Conservation (phyloP, 495 filamentous ascomycete genomes). For the Aspergillus coremiiformis region DNA sequence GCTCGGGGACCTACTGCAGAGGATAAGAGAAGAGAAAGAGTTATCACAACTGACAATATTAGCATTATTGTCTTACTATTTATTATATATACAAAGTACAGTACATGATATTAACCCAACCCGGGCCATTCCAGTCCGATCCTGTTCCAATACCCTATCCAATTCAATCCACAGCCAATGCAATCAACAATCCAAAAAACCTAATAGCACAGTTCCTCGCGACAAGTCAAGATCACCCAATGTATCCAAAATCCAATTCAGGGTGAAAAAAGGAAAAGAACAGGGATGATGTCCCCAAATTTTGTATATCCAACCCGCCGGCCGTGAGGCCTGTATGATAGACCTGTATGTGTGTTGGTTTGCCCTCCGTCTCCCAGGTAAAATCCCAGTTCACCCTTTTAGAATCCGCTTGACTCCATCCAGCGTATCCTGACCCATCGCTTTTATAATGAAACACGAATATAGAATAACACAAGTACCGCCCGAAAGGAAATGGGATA, state of each 20-base stretch:
- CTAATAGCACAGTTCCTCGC: constrained; percentile 12
- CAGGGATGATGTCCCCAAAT: background rate
- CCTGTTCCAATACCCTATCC: background rate
- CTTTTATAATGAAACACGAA: background rate
- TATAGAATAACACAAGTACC: background rate
- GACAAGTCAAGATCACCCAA: background rate
- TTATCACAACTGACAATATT: background rate
- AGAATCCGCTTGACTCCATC: constrained; percentile 3
- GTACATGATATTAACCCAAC: constrained; percentile 6
- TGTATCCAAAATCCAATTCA: background rate
- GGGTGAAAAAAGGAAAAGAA: background rate
- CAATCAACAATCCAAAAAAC: constrained; percentile 16
- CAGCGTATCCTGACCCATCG: constrained; percentile 1
- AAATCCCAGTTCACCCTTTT: background rate
- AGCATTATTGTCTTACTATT: background rate
- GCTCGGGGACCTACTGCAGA: no score
- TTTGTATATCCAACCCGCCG: background rate
- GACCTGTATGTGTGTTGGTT: background rate
- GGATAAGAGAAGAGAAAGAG: background rate
- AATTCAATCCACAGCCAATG: constrained; percentile 15
- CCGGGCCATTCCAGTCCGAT: background rate
- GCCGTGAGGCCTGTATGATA: constrained; percentile 3
- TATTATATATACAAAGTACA: constrained; percentile 12
- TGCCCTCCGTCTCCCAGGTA: background rate
- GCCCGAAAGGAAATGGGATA: constrained; percentile 5